Base-by-base conservation (phyloP, 495 filamentous ascomycete genomes). In the Daldinia bambusicola region DNA sequence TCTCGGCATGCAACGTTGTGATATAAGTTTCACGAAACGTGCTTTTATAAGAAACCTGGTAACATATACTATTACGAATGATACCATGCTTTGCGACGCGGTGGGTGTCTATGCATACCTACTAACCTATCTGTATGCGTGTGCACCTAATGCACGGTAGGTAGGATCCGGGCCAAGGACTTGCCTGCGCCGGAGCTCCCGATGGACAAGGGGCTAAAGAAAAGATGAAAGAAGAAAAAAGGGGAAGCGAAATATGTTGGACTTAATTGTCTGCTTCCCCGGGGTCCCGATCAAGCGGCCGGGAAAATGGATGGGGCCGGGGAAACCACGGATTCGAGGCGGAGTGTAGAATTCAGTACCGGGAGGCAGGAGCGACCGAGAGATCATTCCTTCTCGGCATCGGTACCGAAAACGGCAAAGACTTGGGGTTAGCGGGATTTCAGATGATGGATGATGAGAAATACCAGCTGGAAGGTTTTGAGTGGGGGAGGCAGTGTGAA, bases 341-440 rank as follows among this genome's bases (percentile, higher is more conserved):
- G 10, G 43, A 48, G 20, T 48, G 4, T 12, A 48, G 10, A 10
- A 48, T 20, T 48, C 2, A 48, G 18, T 1, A 22, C 18, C 43
- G 43, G 43, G 43, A 7, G 43, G 43, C 43, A 48, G 9, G 43
- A 20, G 43, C 43, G 10, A 20, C n/a, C 4, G 16, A 16, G 16
- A 8, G 7, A 22, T 48, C 18, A 7, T 48, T 48, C 20, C 8
- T 22, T 8, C 18, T 48, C 43, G 43, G 43, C 43, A 48, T 48
- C 18, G 43, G 43, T 45, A 20, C 18, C 41, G 41, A 45, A 45
- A 45, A 45, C 41, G 41, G 41, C 16, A 45, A 45, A 45, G 41
- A 9, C 2, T 45, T 45, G 41, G 41, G n/a, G 41, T 45, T 16
- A 18, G 7, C 16, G 40, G 40, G 14, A 43, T 4, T 14, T 1